A percentile compares a stretch with the other conserved stretches of the same genome.
Conservation (phyloP, 306 rosid genomes). For the Gynostemma pentaphyllum region DNA sequence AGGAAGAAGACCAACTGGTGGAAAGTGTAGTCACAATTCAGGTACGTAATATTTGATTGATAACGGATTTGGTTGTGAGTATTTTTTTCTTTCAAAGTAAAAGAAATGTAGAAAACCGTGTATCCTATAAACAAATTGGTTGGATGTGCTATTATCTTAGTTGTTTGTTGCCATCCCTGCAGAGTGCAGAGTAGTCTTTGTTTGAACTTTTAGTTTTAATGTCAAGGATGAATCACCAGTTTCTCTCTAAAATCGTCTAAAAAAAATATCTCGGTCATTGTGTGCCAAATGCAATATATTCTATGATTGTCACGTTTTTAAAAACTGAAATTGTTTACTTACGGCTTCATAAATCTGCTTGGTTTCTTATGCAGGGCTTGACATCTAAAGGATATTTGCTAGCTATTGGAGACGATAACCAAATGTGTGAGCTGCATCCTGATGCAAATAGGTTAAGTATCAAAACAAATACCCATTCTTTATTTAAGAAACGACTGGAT, state of each 20-base stretch:
- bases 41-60: slow-evolving; percentile 34
- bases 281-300: not conserved
- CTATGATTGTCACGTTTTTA: not conserved
- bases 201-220: no score
- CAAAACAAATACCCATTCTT: not conserved
- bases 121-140: no score
- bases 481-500: not conserved
- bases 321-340: not conserved
- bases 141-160: no score
- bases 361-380: slow-evolving; percentile 36
- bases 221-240: no score
- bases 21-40: slow-evolving; percentile 82
- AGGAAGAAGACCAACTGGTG: slow-evolving; percentile 45
- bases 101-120: no score
- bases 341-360: slow-evolving; percentile 4
- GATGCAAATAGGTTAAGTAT: slow-evolving; percentile 73
- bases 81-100: no score
- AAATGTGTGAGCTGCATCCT: slow-evolving; percentile 85
- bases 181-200: no score
- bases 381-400: slow-evolving; percentile 62
- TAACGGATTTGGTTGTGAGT: no score
- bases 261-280: no score
- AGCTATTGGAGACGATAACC: slow-evolving; percentile 76
- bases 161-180: no score
- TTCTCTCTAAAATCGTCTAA: no score